Evolutionary conservation across 192 early-diverging fungal genomes (phyloP).

Genomic region (Neocallimastix lanati): DNA sequence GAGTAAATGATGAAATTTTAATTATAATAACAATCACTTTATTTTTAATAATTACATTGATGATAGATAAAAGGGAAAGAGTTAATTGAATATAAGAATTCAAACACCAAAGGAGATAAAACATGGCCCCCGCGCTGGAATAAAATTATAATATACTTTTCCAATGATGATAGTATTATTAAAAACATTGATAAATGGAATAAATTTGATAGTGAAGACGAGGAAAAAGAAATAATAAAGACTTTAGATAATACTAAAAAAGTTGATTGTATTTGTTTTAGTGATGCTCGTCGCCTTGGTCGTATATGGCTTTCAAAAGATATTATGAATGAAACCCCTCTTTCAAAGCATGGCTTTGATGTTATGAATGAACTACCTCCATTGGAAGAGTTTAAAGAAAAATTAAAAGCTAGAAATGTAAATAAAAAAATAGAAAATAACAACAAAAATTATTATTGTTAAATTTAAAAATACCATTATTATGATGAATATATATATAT

Average conservation of each 20-base stretch:
- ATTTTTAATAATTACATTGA: no score
- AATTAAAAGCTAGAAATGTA: constrained; percentile 11
- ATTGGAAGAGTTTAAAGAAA: constrained; percentile 18
- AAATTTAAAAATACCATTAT: no score
- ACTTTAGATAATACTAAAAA: neutral
- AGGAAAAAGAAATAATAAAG: neutral
- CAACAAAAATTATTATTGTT: no score
- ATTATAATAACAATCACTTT: no score
- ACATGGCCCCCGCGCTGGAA: constrained; percentile 51
- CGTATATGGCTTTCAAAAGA: constrained; percentile 37
- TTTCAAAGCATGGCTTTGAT: constrained; percentile 61
- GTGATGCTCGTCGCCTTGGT: constrained; percentile 50
- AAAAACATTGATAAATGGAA: constrained; percentile 1
- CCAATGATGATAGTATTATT: constrained; percentile 10
- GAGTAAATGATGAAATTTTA: no score
- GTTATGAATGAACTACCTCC: constrained; percentile 36
- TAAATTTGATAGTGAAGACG: constrained; percentile 1
- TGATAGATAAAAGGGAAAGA: constrained; percentile 12
- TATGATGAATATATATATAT: no score
- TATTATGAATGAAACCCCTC: constrained; percentile 18
- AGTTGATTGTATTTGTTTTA: constrained; percentile 13
- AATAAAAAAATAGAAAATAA: no score
- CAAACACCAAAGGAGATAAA: constrained; percentile 8
- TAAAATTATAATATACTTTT: constrained; percentile 30
- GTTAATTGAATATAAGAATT: constrained; percentile 5